Percentiles rank a stretch among this genome's conserved stretches.
phyloP scores from a whole-genome alignment of 305 asterid genomes.

The Nicotiana rustica region DNA sequence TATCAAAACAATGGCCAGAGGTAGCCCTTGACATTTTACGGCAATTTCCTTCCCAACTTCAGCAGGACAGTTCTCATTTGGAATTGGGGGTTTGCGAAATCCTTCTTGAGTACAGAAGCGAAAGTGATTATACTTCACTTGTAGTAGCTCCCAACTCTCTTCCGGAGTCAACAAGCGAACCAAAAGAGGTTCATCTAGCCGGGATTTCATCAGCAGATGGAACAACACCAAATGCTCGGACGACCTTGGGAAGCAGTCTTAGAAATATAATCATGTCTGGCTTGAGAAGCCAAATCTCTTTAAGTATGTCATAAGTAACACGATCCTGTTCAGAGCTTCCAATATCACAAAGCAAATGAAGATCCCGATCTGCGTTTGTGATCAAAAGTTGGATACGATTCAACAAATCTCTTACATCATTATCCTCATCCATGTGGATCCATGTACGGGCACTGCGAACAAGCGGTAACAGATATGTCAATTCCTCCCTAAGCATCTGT shows the following conservation, averaged over 20 bases:
- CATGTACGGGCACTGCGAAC: background rate
- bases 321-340: background rate
- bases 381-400: background rate
- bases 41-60: background rate
- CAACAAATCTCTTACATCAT: background rate
- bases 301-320: background rate
- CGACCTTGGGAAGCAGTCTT: background rate
- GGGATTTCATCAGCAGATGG: background rate
- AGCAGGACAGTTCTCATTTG: background rate
- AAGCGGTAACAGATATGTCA: background rate
- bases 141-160: constrained; percentile 35
- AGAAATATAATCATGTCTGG: constrained; percentile 21
- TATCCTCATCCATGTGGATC: background rate
- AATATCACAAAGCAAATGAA: background rate
- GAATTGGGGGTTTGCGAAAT: constrained; percentile 31
- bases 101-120: background rate
- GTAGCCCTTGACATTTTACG: constrained; percentile 31
- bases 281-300: background rate
- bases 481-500: background rate
- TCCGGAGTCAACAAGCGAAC: constrained; percentile 7
- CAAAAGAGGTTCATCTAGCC: background rate
- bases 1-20: constrained; percentile 35
- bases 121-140: background rate
- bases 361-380: background rate
- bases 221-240: background rate